These are phyloP conservation scores for Vaccinium corymbosum DNA, from an alignment of 148 eudicot species.

Conservation along the genomic window DNA sequence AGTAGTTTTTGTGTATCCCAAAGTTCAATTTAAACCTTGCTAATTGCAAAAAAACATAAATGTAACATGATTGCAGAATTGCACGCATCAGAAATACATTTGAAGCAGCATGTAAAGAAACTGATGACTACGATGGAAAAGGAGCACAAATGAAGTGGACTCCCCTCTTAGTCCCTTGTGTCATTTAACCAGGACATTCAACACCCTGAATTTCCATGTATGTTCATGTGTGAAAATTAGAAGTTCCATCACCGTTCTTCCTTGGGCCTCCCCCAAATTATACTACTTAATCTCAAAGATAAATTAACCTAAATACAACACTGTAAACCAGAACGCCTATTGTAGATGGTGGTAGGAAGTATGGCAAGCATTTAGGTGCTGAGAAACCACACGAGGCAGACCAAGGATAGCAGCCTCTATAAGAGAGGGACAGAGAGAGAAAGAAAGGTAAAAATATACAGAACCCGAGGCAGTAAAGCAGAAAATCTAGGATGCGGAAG, in stretches of 20 bases:
- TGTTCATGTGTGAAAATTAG: neutral
- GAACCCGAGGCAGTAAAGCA: neutral
- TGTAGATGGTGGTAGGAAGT: neutral
- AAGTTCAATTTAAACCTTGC: neutral
- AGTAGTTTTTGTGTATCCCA: neutral
- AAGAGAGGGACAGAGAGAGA: neutral
- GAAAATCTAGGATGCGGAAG: neutral
- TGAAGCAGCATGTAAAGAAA: conserved; percentile 2
- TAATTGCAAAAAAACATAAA: neutral
- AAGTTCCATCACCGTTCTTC: neutral
- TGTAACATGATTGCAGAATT: too few species aligned
- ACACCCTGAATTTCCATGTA: neutral
- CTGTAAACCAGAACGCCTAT: neutral
- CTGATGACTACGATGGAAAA: neutral
- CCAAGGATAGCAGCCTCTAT: neutral
- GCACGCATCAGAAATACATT: neutral
- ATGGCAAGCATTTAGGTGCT: neutral
- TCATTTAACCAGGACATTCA: neutral
- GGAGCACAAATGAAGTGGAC: neutral
- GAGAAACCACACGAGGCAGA: neutral
- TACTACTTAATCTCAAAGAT: neutral
- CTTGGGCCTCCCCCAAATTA: neutral
- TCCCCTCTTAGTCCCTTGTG: neutral
- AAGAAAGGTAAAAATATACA: neutral
- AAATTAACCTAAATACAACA: neutral